These are phyloP conservation scores for Colletotrichum abscissum DNA, from an alignment of 2,329 filamentous ascomycete species.

Conservation along the genomic window DNA sequence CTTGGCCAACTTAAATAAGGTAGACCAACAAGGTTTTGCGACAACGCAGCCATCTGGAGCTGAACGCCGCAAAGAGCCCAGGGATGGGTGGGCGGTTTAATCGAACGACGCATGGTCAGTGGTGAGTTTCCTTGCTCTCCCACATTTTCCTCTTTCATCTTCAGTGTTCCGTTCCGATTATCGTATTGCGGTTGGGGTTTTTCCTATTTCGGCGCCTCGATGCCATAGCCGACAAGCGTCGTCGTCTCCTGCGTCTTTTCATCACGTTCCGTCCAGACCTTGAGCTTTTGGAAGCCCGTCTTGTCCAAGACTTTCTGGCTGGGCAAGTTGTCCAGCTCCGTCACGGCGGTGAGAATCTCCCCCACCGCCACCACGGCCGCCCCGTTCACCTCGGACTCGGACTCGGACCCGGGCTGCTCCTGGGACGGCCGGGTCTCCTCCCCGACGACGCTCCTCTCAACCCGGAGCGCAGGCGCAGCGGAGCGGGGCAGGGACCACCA, in stretches of 20 bases:
- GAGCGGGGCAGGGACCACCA: conserved; percentile 63
- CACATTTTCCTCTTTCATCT: background rate
- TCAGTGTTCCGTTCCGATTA: background rate
- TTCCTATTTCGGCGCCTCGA: conserved; percentile 9
- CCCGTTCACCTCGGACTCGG: conserved; percentile 28
- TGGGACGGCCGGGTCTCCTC: conserved; percentile 1
- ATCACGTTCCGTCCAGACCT: conserved; percentile 49
- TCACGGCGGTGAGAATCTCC: conserved; percentile 59
- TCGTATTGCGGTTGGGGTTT: background rate
- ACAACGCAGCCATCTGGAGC: background rate
- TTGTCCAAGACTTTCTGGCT: conserved; percentile 70
- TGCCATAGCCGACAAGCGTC: conserved; percentile 15
- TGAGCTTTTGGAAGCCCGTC: conserved; percentile 62
- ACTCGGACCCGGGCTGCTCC: no score
- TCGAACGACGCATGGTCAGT: background rate
- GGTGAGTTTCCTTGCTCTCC: background rate
- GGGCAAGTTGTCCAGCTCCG: conserved; percentile 58
- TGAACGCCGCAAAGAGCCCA: background rate
- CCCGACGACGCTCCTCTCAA: conserved; percentile 52
- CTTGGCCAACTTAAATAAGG: background rate
- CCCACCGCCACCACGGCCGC: conserved; percentile 43
- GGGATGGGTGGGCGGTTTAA: background rate
- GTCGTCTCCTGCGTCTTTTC: background rate
- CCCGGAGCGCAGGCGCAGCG: conserved; percentile 54
- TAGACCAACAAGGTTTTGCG: background rate